Conservation (phyloP, 73 alveolate species). For the Diophrys appendiculata region DNA sequence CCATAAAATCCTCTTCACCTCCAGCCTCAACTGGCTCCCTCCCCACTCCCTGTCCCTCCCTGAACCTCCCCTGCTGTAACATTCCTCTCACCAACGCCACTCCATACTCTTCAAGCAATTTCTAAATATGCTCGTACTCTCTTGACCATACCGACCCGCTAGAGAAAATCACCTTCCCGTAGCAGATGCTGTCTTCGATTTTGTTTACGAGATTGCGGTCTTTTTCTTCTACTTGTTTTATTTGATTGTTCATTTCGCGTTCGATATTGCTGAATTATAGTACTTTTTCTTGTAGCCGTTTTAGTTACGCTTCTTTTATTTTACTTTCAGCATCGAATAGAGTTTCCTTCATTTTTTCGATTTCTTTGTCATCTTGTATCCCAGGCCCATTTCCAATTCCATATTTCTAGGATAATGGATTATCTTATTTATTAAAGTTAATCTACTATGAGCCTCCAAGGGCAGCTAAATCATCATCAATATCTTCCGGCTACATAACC, state of each 20-base stretch:
- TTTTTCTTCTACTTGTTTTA: neutral
- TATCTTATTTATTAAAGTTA: too few species aligned
- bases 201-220: neutral
- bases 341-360: neutral
- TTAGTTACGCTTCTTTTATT: conserved; percentile 10
- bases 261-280: neutral
- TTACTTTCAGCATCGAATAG: conserved; percentile 5
- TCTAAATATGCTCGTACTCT: neutral
- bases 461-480: too few species aligned
- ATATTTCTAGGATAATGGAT: too few species aligned
- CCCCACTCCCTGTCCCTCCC: too few species aligned
- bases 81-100: too few species aligned
- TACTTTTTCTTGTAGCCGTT: conserved; percentile 8
- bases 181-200: conserved; percentile 3
- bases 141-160: neutral
- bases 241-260: neutral
- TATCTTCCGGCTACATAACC: too few species aligned
- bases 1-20: neutral
- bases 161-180: conserved; percentile 11
- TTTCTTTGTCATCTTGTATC: conserved; percentile 6
- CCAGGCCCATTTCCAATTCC: too few species aligned
- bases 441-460: too few species aligned
- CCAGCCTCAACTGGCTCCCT: too few species aligned
- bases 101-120: neutral
- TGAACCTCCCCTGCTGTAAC: too few species aligned